Evolutionary conservation across 2,329 filamentous ascomycete genomes (phyloP), one percentile per base, ranked within the genome.

Genomic region (Colletotrichum sp.): DNA sequence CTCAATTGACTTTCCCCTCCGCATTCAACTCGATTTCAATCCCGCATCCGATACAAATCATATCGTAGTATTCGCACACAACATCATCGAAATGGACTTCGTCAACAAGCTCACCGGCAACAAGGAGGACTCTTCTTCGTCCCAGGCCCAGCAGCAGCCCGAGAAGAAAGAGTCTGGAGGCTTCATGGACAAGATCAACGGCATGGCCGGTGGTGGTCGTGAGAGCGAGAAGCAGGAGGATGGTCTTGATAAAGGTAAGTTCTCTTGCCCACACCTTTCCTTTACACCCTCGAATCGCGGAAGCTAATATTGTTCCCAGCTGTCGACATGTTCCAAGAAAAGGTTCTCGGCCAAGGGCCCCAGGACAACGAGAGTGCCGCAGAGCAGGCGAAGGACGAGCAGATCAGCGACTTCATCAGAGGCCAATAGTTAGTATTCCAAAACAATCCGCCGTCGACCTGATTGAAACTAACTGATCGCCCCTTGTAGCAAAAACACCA

Each of bases 161-260:
- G 71, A 78, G 72, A 71, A 66, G 80, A 85, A 88, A 78, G 80
- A 86, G 78, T 83, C 85, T 48, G 87, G 90, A 76, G 92, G 92
- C 76, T 83, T 96, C 78, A 89, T 92, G 82, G 90, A 93, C 86
- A 95, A 95, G 87, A 68, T 96, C 75, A 95, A 96, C 87, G 83
- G 85, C 74, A 88, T 92, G 79, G 93, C 93, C 24, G 95, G 95
- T 44, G 95, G 95, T 69, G 95, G 95, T 48, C 85, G 85, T 39
- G 88, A 94, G 84, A 92, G 93, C 82, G 95, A 96, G 90, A 93
- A 95, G 90, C 94, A 96, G 80, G 95, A 97, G 84, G 94, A 96
- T 81, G 86, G 84, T n/a, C 90, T 97, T 68, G 95, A 97, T 87
- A 97, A 97, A 87, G 93, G 94, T 95, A 28, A 76, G 77, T 34